Evolutionary conservation across 176 grass and related monocot species (phyloP), one percentile per base, ranked within the genome.

Genomic region (Metroxylon sagu): DNA sequence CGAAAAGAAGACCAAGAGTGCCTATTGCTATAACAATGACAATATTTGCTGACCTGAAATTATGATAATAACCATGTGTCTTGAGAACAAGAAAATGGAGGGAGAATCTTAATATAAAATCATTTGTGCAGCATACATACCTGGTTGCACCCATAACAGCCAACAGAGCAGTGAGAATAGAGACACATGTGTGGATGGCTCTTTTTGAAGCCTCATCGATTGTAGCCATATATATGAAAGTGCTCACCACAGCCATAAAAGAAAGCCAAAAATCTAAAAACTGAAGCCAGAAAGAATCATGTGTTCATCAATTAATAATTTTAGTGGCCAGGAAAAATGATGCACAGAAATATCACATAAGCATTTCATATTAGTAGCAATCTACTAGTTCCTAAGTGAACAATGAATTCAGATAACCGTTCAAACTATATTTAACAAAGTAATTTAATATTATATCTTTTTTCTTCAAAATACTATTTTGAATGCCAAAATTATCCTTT

Each of bases 211-310:
- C 58, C 79, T 91, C 92, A 26, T 85, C 73, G 54, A 97, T 91
- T 71, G 93, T 88, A 63, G 93, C 84, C 93, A 97, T 97, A 68
- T 79, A 91, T 82, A 97, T 79, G 60, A 97, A 97, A 12, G 93
- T 97, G 70, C 93, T 83, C 48, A 85, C 66, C 17, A 97, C 93
- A 78, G 93, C 93, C 93, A 97, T 97, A 64, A 97, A 97, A 27
- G 93, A 97, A 77, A 97, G 87, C 87, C 93, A 97, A 67, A 97
- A 97, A 54, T 91, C 92, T 57, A 97, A 67, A 88, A 97, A 97
- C 87, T 97, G 77, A 48, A 77, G 25, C 51, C 59, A 60, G 4
- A 79, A 26, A 67, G 4, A 71, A 55, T 49, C 19, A 25, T 2
- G 58, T 65, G 25, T 54, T 78, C 52, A 75, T 49, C 26, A 70